These are phyloP conservation scores for Boletus semigastroideus DNA, from an alignment of 1,284 basidiomycete genomes.

Conservation along the genomic window DNA sequence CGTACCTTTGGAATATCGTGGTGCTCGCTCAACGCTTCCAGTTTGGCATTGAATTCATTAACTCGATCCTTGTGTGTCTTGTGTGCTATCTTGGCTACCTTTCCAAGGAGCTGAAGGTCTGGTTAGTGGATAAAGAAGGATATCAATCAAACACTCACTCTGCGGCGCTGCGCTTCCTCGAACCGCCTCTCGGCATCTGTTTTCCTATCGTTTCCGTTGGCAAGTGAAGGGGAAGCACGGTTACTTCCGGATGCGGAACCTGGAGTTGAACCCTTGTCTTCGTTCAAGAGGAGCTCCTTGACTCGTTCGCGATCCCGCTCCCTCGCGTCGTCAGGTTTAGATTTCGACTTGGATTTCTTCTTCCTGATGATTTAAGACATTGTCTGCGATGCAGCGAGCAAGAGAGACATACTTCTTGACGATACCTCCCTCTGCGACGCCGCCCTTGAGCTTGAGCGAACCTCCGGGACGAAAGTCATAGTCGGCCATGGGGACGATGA, in stretches of 20 bases:
- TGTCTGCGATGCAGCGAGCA: constrained; percentile 1
- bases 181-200: constrained; percentile 91
- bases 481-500: constrained; percentile 59
- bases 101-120: constrained; percentile 67
- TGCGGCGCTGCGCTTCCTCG: constrained; percentile 79
- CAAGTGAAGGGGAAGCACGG: constrained; percentile 54
- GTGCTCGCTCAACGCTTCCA: constrained; percentile 89
- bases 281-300: constrained; percentile 49
- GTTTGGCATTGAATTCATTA: constrained; percentile 85
- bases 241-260: constrained; percentile 56
- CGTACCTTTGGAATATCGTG: constrained; percentile 89
- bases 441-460: constrained; percentile 87
- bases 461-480: constrained; percentile 87
- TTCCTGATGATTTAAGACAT: constrained; percentile 50
- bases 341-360: constrained; percentile 83
- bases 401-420: constrained; percentile 72
- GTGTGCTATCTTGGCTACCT: constrained; percentile 77
- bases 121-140: constrained; percentile 6
- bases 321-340: constrained; percentile 34
- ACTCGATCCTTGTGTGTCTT: constrained; percentile 97
- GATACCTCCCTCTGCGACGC: constrained; percentile 70
- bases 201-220: constrained; percentile 53
- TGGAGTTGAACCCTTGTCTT: constrained; percentile 41
- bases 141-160: constrained; percentile 54
- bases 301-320: constrained; percentile 47